Base-by-base conservation (phyloP, 139 green algal species). In the Pseudopediastrum boryanum region DNA sequence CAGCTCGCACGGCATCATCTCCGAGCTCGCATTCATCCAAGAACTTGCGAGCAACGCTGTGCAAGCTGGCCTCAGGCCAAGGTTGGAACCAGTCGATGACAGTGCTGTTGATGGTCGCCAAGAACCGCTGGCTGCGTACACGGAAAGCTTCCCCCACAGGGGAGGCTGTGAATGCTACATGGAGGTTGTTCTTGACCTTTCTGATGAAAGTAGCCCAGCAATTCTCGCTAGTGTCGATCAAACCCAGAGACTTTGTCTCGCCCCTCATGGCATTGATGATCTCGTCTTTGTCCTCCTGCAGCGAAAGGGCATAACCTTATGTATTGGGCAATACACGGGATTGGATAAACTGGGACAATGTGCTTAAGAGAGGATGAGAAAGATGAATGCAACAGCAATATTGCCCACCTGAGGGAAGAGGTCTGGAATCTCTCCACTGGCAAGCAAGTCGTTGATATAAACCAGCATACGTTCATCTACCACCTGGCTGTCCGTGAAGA, bases 131-230 rank as follows among this genome's bases (percentile, higher is more conserved):
- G 59, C 83, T 87, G 71, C 93, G 88, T 54, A 94, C 81, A 41
- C 93, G 86, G 89, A 97, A 96, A 81, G 93, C 92, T 54, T 96
- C 93, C 50, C 92, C 92, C n/a, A 97, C 93, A 12, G 93, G 93
- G 33, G 89, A 94, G 23, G 86, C 88, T 23, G 92, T 95, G 85
- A 97, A 95, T 9, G 93, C 89, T 79, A 97, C 90, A 84, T 97
- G 93, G 72, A 97, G 82, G 86, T 95, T 95, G 51, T 77, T 72
- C 80, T 85, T 84, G 36, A 91, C 84, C 78, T 93, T 93, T 54
- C 89, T 71, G 71, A 96, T 93, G 85, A 97, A 97, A 21, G 84
- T 86, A 58, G 63, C 62, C 92, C 92, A 97, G 88, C 90, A 95
- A 80, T 94, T 94, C 42, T 97, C 93, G 25, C 85, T 56, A 3